These are phyloP conservation scores for Penstemon eatonii DNA, from an alignment of 257 asterid species.

Conservation along the genomic window DNA sequence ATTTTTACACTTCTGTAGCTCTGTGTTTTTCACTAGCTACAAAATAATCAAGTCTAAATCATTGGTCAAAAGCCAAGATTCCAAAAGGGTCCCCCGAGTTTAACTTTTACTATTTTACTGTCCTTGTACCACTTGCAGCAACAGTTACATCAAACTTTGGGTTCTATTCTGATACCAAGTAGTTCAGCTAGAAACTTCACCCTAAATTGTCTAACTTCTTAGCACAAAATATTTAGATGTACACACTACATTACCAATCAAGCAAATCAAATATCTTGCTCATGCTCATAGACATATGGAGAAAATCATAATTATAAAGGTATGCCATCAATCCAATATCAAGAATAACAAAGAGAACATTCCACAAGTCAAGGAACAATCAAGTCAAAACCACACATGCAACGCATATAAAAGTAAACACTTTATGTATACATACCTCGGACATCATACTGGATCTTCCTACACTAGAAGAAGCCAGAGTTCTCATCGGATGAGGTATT, in stretches of 20 bases:
- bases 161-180: neutral
- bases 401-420: constrained; percentile 4
- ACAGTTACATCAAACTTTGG: neutral
- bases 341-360: neutral
- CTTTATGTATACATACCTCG: constrained; percentile 54
- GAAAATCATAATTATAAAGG: constrained; percentile 3
- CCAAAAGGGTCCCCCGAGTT: neutral
- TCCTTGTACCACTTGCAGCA: neutral
- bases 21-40: neutral
- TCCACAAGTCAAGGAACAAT: neutral
- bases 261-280: constrained; percentile 6
- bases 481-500: constrained; percentile 55
- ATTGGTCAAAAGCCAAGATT: neutral
- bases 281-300: constrained; percentile 1
- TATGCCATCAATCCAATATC: constrained; percentile 5
- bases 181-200: neutral
- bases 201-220: neutral
- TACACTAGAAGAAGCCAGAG: constrained; percentile 62
- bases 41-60: neutral
- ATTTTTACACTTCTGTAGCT: neutral
- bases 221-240: constrained; percentile 5
- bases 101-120: neutral
- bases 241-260: neutral
- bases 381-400: neutral
- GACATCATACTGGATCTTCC: constrained; percentile 79